Base-by-base conservation (phyloP, 176 grass and related monocot genomes). In the Puya raimondii region DNA sequence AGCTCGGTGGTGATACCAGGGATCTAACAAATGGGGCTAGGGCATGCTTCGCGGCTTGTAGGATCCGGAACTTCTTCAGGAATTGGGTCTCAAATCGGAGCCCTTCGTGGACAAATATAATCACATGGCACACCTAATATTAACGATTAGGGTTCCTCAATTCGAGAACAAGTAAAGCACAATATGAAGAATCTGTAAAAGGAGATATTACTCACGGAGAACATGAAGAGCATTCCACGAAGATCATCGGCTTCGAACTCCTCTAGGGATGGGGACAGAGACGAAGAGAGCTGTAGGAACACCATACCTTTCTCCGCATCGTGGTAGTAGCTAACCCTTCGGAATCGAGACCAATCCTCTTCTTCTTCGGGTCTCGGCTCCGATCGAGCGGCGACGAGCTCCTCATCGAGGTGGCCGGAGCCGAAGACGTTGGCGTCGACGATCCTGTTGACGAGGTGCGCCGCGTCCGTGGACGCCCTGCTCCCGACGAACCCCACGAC, bases 31-130 rank as follows among this genome's bases (percentile, higher is more conserved):
- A 96, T 70, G 89, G 88, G 69, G 81, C 64, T 2, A 97, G 53
- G 27, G 86, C 89, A 86, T 97, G 76, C 82, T 92, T 97, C 70
- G 89, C 85, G 70, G 89, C 84, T 75, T 97, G 89, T 47, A 97
- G 75, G 63, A 90, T 69, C 61, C 89, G 82, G 42, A 97, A 88
- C 69, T 73, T 92, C 77, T 90, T 92, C 67, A 97, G 77, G 22
- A 74, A 76, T 49, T 88, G 88, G 47, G 89, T 85, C 67, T 85
- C 70, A 29, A 92, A 81, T 61, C 77, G 82, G 63, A 85, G 74
- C 51, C 89, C 89, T 48, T 97, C 84, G 51, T 92, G 93, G 69
- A 97, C 18, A 88, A 97, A 92, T 90, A 92, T 79, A 17, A 92
- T 83, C 64, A 92, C 72, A 78, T 97, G 86, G 77, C 93, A 97